phyloP scores from a whole-genome alignment of 441 rosid genomes.

The Raphanus hybrid region DNA sequence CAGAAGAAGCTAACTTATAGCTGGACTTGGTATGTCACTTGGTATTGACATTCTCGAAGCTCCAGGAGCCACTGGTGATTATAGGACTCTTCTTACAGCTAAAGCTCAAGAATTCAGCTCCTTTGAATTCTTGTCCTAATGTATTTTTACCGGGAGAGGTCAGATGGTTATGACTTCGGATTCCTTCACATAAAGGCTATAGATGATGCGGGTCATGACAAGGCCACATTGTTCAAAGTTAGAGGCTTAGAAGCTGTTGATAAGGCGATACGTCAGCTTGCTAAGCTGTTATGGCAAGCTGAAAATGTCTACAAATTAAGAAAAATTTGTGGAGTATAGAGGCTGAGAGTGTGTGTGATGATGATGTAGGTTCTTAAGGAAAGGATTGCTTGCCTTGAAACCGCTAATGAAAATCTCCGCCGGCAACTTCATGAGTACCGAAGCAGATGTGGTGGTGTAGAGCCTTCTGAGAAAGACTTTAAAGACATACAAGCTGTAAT shows the following conservation, averaged over 20 bases:
- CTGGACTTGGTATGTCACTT: conserved; percentile 92
- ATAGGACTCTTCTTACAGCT: conserved; percentile 83
- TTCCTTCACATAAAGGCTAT: conserved; percentile 92
- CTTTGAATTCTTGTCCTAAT: conserved; percentile 57
- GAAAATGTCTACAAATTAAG: conserved; percentile 68
- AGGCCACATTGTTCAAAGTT: conserved; percentile 77
- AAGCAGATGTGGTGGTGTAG: no score
- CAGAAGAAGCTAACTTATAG: conserved; percentile 45
- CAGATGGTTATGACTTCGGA: conserved; percentile 91
- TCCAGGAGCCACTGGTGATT: conserved; percentile 91
- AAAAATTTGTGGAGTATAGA: no score
- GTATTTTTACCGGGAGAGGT: conserved; percentile 83
- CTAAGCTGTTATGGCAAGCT: conserved; percentile 82
- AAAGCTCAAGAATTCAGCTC: conserved; percentile 95
- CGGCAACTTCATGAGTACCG: no score
- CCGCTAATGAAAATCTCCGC: no score
- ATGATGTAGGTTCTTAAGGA: no score
- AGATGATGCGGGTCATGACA: conserved; percentile 98
- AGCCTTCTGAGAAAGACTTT: no score
- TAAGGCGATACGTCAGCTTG: conserved; percentile 77
- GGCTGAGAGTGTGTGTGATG: no score
- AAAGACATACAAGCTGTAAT: no score
- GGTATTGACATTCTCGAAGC: conserved; percentile 93
- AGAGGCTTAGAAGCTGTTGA: conserved; percentile 85
- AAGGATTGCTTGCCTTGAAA: no score